Base-by-base conservation (phyloP, 371 early-diverging fungal genomes). In the Chytridium lagenaria region DNA sequence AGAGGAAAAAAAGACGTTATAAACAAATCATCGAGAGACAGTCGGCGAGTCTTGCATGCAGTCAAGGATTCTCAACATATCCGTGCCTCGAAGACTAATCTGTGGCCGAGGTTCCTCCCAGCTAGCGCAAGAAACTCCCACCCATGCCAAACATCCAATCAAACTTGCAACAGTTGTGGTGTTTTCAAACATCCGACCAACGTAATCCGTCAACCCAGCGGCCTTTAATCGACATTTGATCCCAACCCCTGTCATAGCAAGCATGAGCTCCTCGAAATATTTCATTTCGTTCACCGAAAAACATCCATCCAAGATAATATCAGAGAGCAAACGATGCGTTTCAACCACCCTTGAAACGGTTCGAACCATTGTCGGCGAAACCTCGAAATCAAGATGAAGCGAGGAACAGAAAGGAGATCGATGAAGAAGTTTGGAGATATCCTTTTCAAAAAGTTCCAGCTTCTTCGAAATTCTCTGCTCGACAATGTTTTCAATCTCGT, bases 71-170 rank as follows among this genome's bases (percentile, higher is more conserved):
- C 57, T 55, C 57, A 7, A 5, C 57, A 55, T 55, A 7, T 55
- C 57, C 26, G 15, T 26, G 10, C 57, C 57, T 23, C 26, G 7
- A 7, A 55, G 10, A 30, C 57, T 55, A 30, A 55, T 55, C 57
- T 55, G n/a, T 23, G 57, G 57, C 30, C 57, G 7, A 7, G 57
- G 57, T 23, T 30, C 57, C 57, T 55, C 57, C 57, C 57, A 55
- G 10, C 15, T 7, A 19, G 22, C 57, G 7, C 30, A 5, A 10
- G 26, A 30, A 55, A 26, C 23, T 23, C 23, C 57, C 26, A 15
- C 57, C 57, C 57, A 55, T 7, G 26, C 57, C 26, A 55, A 15
- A 19, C 15, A 7, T 23, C 57, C 7, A n/a, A 7, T 23, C 57
- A 55, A 55, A 19, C 57, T 23, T 7, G 26, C 57, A 5, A 19